Conservation (phyloP, 495 filamentous ascomycete species). For the Thermothielavioides terrestris region DNA sequence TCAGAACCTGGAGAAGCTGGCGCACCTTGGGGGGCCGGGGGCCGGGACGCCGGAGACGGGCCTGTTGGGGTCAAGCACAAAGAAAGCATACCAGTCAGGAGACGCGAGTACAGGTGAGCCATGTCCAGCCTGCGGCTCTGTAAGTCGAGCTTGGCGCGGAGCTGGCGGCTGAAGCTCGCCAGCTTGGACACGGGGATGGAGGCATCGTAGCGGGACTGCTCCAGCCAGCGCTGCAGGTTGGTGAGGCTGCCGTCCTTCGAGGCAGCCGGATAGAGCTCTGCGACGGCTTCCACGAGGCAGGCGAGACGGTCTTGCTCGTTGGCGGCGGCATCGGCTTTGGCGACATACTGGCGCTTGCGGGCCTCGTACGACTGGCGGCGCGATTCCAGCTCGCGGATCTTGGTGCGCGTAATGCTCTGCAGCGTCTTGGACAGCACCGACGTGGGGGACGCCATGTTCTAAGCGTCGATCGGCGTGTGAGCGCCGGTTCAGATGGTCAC, state of each 20-base stretch:
- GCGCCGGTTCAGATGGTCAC: too few species aligned
- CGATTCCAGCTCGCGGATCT: constrained; percentile 54
- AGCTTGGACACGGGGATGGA: constrained; percentile 29
- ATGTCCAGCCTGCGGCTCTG: constrained; percentile 51
- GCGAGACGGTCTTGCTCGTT: constrained; percentile 29
- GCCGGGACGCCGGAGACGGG: too few species aligned
- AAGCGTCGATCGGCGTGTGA: too few species aligned
- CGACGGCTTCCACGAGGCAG: constrained; percentile 34
- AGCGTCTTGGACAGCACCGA: constrained; percentile 50
- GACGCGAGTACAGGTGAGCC: constrained; percentile 50
- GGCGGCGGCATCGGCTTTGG: constrained; percentile 19
- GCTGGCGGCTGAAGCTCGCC: constrained; percentile 31
- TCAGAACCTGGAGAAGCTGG: neutral
- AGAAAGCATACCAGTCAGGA: constrained; percentile 37
- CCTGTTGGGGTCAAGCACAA: too few species aligned
- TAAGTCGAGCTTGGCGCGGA: constrained; percentile 33
- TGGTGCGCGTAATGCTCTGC: constrained; percentile 55
- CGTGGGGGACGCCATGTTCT: constrained; percentile 26
- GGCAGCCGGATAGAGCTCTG: constrained; percentile 25
- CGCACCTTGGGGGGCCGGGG: too few species aligned
- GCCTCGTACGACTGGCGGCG: constrained; percentile 47
- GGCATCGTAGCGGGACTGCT: constrained; percentile 32
- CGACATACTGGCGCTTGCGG: constrained; percentile 31
- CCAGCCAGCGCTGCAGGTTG: constrained; percentile 30
- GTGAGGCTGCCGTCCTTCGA: constrained; percentile 15